Conservation (phyloP, 148 eudicot species). For the Nyssa sinensis region DNA sequence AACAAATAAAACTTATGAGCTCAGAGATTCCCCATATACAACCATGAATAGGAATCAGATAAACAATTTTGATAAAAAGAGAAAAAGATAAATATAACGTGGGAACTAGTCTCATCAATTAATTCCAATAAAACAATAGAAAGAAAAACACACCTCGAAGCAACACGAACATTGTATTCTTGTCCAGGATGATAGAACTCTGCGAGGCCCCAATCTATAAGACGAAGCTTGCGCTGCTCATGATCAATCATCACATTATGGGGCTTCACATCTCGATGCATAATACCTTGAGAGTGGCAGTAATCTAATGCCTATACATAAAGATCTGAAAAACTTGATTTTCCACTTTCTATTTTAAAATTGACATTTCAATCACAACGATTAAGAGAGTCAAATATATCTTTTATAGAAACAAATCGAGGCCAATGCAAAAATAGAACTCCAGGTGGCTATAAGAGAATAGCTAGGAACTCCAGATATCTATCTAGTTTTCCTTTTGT, state of each 20-base stretch:
- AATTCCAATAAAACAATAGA: neutral
- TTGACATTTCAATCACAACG: neutral
- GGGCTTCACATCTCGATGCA: slow-evolving; percentile 97
- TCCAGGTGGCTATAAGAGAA: neutral
- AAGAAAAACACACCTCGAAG: slow-evolving; percentile 71
- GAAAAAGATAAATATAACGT: neutral
- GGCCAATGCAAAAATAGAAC: neutral
- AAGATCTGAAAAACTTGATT: neutral
- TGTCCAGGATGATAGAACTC: slow-evolving; percentile 91
- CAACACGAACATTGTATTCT: slow-evolving; percentile 95
- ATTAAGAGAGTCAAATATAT: neutral
- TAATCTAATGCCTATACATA: slow-evolving; percentile 74
- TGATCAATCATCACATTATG: slow-evolving; percentile 98
- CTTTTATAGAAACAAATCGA: neutral
- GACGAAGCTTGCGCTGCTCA: slow-evolving; percentile 89
- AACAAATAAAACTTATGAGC: neutral
- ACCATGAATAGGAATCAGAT: neutral
- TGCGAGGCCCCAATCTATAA: slow-evolving; percentile 95
- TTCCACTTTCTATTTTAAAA: neutral
- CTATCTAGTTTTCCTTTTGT: too few species aligned
- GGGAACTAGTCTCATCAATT: neutral
- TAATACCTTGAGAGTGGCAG: slow-evolving; percentile 93
- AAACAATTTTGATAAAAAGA: neutral
- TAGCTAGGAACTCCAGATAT: neutral
- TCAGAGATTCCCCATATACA: neutral